Conservation (phyloP, 2,329 filamentous ascomycete genomes). For the Fusarium sp. region DNA sequence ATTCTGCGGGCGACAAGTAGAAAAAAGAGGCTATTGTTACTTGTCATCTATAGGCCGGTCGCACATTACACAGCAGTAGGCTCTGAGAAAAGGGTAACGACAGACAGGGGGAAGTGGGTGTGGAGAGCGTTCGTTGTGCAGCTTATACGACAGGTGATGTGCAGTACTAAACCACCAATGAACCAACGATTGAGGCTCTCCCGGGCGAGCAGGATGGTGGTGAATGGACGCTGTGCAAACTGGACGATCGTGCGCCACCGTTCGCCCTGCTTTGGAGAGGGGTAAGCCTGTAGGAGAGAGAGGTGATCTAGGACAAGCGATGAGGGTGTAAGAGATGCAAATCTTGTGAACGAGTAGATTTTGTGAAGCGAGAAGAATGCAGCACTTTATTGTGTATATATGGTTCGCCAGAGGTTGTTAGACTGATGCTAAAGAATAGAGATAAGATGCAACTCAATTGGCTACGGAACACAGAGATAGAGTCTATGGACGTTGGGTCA, state of each 20-base stretch:
- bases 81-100: slow-evolving; percentile 12
- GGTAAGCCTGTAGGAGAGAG: slow-evolving; percentile 23
- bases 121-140: slow-evolving; percentile 26
- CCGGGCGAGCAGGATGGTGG: slow-evolving; percentile 11
- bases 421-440: neutral
- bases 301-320: slow-evolving; percentile 18
- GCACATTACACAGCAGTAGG: slow-evolving; percentile 39
- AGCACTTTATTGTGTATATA: slow-evolving; percentile 3
- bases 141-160: slow-evolving; percentile 29
- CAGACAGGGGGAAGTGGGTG: slow-evolving; percentile 35
- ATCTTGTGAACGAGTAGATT: slow-evolving; percentile 39
- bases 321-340: slow-evolving; percentile 39
- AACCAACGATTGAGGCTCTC: slow-evolving; percentile 38
- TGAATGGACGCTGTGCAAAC: slow-evolving; percentile 36
- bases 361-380: slow-evolving; percentile 39
- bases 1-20: slow-evolving; percentile 43
- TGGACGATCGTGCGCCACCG: slow-evolving; percentile 42
- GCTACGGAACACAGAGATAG: slow-evolving; percentile 18
- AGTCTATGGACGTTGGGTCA: slow-evolving; percentile 7
- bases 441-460: slow-evolving; percentile 17
- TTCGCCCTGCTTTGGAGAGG: slow-evolving; percentile 43
- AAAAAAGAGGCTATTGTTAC: slow-evolving; percentile 27
- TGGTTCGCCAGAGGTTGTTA: slow-evolving; percentile 23
- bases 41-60: slow-evolving; percentile 24
- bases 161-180: slow-evolving; percentile 20